Base-by-base conservation (phyloP, 2,329 filamentous ascomycete genomes). In the Periconia digitata region DNA sequence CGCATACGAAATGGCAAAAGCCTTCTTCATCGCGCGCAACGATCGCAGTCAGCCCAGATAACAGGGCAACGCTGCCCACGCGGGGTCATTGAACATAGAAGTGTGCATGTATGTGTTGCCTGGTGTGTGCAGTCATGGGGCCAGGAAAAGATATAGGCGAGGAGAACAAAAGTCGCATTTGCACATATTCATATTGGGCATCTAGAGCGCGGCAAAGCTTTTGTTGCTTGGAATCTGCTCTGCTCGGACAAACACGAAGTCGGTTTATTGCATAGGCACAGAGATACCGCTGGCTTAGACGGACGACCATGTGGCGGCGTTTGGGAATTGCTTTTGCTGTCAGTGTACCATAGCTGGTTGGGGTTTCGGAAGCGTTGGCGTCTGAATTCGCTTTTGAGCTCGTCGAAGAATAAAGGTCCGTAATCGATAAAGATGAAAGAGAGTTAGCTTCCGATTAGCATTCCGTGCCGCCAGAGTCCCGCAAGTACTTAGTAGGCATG, bases 1-100 rank as follows among this genome's bases (percentile, higher is more conserved):
- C 40, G 84, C 83, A 38, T 86, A 86, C 60, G 83, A 86, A 68
- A 83, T 86, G 76, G 83, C 83, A 36, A 86, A 86, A 72, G 82
- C 83, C 12, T 85, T 85, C 69, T 85, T 86, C 71, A 84, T 84
- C 52, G 64, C 66, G 21, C 68, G 70, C 43, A 69, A 62, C 53
- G 66, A 66, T 34, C 44, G 40, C 12, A 21, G n/a, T 2, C 7
- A 23, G 6, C 16, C 45, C 18, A 10, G 17, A 16, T 44, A 44
- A 34, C 20, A 10, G n/a, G 60, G 36, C 34, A 21, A 16, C 16
- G n/a, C 24, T 27, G 29, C 32, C n/a, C 20, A 34, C 46, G 23
- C 24, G 36, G 22, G 36, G 40, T 43, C 6, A 36, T 7, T 7
- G 24, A 27, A 12, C 6, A 12, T 7, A 15, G n/a, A 10, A 32